Percentiles rank a stretch among this genome's conserved stretches.
Evolutionary conservation across 2,329 filamentous ascomycete genomes (phyloP).

Genomic region (Arthrinium phaeospermum): DNA sequence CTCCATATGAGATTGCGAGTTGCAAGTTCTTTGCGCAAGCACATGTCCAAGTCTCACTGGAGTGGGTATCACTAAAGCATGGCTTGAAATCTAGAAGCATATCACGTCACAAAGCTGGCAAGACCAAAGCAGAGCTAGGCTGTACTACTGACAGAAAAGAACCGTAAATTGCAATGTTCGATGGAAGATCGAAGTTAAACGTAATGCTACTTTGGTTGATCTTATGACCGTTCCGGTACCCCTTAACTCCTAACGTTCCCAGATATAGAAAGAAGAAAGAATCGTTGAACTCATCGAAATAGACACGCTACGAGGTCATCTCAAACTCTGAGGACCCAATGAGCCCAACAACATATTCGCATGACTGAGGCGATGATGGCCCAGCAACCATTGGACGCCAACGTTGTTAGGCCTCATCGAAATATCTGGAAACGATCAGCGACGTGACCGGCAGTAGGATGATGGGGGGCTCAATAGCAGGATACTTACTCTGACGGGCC

Average conservation of each 20-base stretch:
- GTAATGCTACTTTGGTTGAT: neutral
- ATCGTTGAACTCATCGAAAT: neutral
- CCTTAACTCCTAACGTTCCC: constrained; percentile 4
- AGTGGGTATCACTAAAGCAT: neutral
- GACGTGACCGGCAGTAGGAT: neutral
- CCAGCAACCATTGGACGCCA: too few relatives aligned
- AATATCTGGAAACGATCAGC: constrained; percentile 32
- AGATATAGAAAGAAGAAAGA: neutral
- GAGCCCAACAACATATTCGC: neutral
- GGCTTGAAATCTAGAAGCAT: neutral
- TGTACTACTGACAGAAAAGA: neutral
- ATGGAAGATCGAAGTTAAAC: neutral
- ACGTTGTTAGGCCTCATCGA: constrained; percentile 35
- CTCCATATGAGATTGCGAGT: too few relatives aligned
- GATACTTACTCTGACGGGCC: constrained; percentile 34
- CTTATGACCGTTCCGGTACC: neutral
- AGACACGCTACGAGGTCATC: neutral
- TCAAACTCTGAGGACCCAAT: neutral
- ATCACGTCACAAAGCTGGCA: neutral
- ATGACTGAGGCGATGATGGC: neutral
- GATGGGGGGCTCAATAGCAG: neutral
- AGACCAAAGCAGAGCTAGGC: neutral
- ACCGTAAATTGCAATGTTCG: neutral
- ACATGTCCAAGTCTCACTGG: too few relatives aligned
- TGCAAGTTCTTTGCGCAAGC: neutral